Evolutionary conservation across 257 asterid genomes (phyloP).

Genomic region (Orobanche coerulescens): DNA sequence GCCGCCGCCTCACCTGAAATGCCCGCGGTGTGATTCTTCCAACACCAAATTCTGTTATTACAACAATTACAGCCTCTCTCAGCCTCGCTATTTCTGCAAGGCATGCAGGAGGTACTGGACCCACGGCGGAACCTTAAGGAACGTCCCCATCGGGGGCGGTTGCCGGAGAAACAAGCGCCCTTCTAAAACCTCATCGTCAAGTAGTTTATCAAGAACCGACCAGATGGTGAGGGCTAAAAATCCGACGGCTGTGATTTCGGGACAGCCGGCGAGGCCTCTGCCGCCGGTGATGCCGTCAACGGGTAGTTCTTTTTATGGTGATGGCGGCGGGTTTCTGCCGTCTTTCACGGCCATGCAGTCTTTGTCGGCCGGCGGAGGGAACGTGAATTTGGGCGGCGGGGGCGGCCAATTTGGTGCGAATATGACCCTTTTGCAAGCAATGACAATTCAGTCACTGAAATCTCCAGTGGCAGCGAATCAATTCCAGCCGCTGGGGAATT

Average conservation of each 20-base stretch:
- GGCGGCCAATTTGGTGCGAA: conserved; percentile 18
- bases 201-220: not conserved
- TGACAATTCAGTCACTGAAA: not conserved
- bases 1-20: conserved; percentile 30
- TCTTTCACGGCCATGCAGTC: not conserved
- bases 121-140: conserved; percentile 44
- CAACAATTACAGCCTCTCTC: conserved; percentile 42
- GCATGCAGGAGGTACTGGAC: conserved; percentile 56
- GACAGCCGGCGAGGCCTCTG: conserved; percentile 6
- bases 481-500: not conserved
- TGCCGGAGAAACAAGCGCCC: conserved; percentile 31
- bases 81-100: conserved; percentile 50
- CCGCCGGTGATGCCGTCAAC: not conserved
- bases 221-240: not conserved
- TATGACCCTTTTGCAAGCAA: conserved; percentile 26
- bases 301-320: conserved; percentile 2
- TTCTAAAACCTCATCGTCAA: not conserved
- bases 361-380: no score
- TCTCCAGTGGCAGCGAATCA: conserved; percentile 14
- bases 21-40: conserved; percentile 42
- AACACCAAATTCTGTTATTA: conserved; percentile 50
- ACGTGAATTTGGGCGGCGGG: not conserved
- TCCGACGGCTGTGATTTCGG: no score
- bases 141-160: conserved; percentile 49
- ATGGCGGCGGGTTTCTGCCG: not conserved